These are phyloP conservation scores for Azolla pinnata DNA, from an alignment of 75 land plant species.

Conservation along the genomic window DNA sequence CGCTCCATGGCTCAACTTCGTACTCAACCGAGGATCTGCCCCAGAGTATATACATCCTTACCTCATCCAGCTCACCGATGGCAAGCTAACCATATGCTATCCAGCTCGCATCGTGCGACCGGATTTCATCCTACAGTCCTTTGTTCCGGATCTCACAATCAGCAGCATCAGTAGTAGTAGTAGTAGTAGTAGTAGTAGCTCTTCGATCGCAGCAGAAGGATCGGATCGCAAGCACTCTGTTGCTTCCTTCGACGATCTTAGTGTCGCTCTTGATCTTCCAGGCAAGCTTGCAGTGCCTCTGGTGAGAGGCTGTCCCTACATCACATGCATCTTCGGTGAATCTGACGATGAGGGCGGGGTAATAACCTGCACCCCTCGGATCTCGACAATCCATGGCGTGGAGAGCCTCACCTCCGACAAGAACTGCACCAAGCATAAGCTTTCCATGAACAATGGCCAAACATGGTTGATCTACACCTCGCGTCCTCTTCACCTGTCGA, in stretches of 20 bases:
- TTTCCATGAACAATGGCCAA: conserved; percentile 23
- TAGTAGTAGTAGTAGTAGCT: no score
- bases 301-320: conserved; percentile 28
- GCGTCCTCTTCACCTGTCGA: neutral
- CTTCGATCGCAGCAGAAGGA: no score
- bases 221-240: conserved; percentile 15
- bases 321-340: conserved; percentile 18
- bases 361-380: neutral
- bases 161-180: neutral
- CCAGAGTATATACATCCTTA: conserved; percentile 36
- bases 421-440: conserved; percentile 23
- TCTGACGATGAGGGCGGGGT: no score
- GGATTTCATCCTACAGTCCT: conserved; percentile 12
- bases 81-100: conserved; percentile 21
- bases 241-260: conserved; percentile 33
- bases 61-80: conserved; percentile 11
- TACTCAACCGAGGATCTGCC: conserved; percentile 15
- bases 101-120: conserved; percentile 10
- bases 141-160: conserved; percentile 16
- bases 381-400: conserved; percentile 24
- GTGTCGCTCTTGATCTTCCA: conserved; percentile 45
- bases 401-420: conserved; percentile 10
- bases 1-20: conserved; percentile 26
- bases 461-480: conserved; percentile 23
- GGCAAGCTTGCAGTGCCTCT: conserved; percentile 32